Conservation (phyloP, 139 green algal species). For the Chlorella sp. region DNA sequence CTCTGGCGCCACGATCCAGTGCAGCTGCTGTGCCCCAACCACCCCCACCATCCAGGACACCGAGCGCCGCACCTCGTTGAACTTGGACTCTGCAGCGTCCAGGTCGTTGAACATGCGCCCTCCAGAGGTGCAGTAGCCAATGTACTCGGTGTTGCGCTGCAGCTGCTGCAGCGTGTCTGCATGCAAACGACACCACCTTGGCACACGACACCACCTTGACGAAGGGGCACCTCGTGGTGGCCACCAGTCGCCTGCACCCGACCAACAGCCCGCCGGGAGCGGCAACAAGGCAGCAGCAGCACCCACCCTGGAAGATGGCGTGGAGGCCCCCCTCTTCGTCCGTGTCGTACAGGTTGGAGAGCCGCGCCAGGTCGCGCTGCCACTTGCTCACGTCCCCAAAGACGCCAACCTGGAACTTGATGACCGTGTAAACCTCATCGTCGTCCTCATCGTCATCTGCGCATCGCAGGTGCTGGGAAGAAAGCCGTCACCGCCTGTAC, state of each 20-base stretch:
- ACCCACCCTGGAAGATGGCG: constrained; percentile 70
- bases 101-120: constrained; percentile 35
- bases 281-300: no score
- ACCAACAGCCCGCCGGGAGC: no score
- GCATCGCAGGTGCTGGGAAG: no score
- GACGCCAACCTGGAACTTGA: constrained; percentile 75
- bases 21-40: no score
- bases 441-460: no score
- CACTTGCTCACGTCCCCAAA: constrained; percentile 76
- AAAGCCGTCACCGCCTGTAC: no score
- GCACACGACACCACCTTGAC: no score
- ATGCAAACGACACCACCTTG: no score
- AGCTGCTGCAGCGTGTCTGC: constrained; percentile 14
- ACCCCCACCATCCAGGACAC: no score
- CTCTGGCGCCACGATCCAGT: no score
- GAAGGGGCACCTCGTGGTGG: no score
- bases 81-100: constrained; percentile 42
- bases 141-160: constrained; percentile 43
- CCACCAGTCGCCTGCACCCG: no score
- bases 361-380: constrained; percentile 83
- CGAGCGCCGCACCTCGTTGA: constrained; percentile 30
- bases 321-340: constrained; percentile 66
- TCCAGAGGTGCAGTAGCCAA: constrained; percentile 25
- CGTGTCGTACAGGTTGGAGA: constrained; percentile 79
- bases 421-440: constrained; percentile 32